phyloP scores from a whole-genome alignment of 768 basidiomycete species.

The Coprinopsis marcescibilis region DNA sequence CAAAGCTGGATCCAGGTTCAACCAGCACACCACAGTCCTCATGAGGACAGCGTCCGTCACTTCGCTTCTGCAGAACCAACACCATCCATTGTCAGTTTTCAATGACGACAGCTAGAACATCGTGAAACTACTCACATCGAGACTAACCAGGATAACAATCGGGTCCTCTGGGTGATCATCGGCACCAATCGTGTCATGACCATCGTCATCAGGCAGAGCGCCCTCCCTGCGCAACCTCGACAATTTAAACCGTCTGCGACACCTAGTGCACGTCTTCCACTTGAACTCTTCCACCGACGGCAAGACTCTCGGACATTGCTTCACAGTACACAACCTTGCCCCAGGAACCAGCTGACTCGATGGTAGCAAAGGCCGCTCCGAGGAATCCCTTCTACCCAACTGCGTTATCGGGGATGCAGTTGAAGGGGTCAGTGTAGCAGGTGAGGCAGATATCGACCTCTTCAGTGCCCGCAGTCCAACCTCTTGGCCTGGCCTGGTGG shows the following conservation, averaged over 20 bases:
- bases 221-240: conserved; percentile 9
- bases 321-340: conserved; percentile 33
- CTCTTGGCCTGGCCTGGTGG: conserved; percentile 9
- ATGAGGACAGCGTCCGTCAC: conserved; percentile 20
- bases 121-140: not conserved
- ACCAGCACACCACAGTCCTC: conserved; percentile 17
- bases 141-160: too few relatives aligned
- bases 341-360: conserved; percentile 17
- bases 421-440: not conserved
- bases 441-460: not conserved
- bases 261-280: conserved; percentile 34
- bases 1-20: conserved; percentile 2
- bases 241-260: conserved; percentile 25
- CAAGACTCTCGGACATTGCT: conserved; percentile 29
- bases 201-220: conserved; percentile 3
- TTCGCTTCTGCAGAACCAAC: conserved; percentile 8
- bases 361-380: conserved; percentile 9
- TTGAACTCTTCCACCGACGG: conserved; percentile 32
- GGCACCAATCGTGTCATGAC: not conserved
- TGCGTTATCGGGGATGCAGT: not conserved
- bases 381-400: not conserved
- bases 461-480: not conserved
- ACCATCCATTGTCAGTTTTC: not conserved
- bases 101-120: too few relatives aligned
- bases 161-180: too few relatives aligned